A percentile compares a stretch with the other conserved stretches of the same genome.
Evolutionary conservation across 2,329 filamentous ascomycete species (phyloP).

Genomic region (Fusarium sacchari): DNA sequence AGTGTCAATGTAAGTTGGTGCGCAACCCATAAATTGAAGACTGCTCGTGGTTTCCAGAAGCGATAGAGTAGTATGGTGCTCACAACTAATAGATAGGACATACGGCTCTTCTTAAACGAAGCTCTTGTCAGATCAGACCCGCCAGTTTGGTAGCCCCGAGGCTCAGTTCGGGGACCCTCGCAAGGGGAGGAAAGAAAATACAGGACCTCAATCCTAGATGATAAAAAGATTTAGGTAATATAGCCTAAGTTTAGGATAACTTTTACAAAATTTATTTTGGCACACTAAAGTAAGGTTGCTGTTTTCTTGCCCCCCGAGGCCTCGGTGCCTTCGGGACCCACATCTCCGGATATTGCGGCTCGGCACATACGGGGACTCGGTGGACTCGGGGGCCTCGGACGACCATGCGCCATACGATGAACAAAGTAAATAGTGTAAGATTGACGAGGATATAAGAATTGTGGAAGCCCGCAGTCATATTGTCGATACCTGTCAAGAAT

Average conservation of each 20-base stretch:
- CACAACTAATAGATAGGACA: not conserved
- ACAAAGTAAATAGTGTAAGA: not conserved
- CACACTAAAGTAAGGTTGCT: no score
- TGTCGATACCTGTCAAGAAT: not conserved
- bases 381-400: conserved; percentile 9
- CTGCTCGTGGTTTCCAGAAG: no score
- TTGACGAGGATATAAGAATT: not conserved
- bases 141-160: not conserved
- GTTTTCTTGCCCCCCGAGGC: no score
- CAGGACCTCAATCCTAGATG: no score
- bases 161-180: not conserved
- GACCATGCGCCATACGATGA: not conserved
- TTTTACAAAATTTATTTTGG: no score
- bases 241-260: no score
- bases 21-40: not conserved
- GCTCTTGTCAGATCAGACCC: not conserved
- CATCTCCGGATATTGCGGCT: not conserved
- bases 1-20: not conserved
- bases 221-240: no score
- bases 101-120: not conserved
- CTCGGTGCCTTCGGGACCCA: conserved; percentile 5
- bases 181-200: no score
- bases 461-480: not conserved
- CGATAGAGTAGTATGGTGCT: not conserved
- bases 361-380: conserved; percentile 10